Conservation (phyloP, 2,329 filamentous ascomycete species). For the Tympanopsis confertula region DNA sequence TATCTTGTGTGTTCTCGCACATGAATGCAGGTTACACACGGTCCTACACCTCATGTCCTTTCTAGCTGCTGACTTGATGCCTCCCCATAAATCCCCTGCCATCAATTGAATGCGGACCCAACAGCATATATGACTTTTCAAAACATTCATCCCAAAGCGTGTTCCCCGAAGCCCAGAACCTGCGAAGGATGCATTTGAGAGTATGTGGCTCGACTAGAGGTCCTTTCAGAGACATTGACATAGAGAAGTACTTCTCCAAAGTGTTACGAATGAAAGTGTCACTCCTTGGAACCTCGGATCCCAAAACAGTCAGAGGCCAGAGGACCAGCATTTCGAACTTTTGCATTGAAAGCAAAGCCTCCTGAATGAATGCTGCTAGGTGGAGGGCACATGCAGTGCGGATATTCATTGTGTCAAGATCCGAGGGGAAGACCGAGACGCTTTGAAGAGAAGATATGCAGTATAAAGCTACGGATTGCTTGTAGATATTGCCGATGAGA, state of each 20-base stretch:
- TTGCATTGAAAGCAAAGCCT: slow-evolving; percentile 6
- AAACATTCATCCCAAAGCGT: slow-evolving; percentile 24
- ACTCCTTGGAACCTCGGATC: slow-evolving; percentile 14
- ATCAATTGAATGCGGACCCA: slow-evolving; percentile 2
- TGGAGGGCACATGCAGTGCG: slow-evolving; percentile 5
- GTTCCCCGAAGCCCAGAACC: slow-evolving; percentile 18
- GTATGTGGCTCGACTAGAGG: slow-evolving; percentile 12
- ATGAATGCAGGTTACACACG: too few species aligned
- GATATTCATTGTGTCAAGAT: slow-evolving; percentile 4
- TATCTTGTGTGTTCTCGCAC: too few species aligned
- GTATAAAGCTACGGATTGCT: slow-evolving; percentile 18
- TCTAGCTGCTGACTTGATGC: too few species aligned
- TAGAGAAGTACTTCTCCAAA: slow-evolving; percentile 12
- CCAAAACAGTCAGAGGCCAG: slow-evolving; percentile 23
- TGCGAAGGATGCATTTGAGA: slow-evolving; percentile 16
- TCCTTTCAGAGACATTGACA: slow-evolving; percentile 14
- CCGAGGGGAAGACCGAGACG: slow-evolving; percentile 13
- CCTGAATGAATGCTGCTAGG: slow-evolving; percentile 8
- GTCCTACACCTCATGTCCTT: too few species aligned
- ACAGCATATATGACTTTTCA: slow-evolving; percentile 17
- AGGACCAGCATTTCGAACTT: slow-evolving; percentile 13
- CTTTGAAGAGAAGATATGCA: slow-evolving; percentile 22
- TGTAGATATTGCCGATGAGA: slow-evolving; percentile 15
- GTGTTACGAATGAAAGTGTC: slow-evolving; percentile 14
- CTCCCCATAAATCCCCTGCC: neutral